Evolutionary conservation across 148 eudicot species (phyloP).

Genomic region (Amaranthus hypochondriacus): DNA sequence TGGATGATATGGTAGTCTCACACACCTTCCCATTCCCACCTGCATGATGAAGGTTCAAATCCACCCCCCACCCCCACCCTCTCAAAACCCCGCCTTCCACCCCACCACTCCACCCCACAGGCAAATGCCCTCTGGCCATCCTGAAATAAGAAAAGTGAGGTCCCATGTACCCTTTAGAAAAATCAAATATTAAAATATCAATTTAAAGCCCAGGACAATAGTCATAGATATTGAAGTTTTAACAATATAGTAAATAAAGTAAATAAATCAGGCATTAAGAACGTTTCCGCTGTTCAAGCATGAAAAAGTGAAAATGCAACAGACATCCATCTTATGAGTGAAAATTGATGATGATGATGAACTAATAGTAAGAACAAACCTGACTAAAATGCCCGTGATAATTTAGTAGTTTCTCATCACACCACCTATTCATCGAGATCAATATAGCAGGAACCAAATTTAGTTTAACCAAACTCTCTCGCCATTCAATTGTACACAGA

Average conservation of each 20-base stretch:
- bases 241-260: neutral
- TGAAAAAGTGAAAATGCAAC: neutral
- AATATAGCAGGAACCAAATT: conserved; percentile 58
- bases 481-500: conserved; percentile 40
- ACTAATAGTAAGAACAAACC: conserved; percentile 35
- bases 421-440: conserved; percentile 62
- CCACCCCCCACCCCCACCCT: too few relatives aligned
- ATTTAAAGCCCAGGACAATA: neutral
- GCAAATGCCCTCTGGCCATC: too few relatives aligned
- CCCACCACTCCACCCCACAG: too few relatives aligned
- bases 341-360: neutral
- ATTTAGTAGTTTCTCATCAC: conserved; percentile 61
- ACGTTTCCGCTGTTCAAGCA: neutral
- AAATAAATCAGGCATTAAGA: neutral
- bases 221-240: neutral
- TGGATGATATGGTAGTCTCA: too few relatives aligned
- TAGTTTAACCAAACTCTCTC: conserved; percentile 36
- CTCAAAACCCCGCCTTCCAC: too few relatives aligned
- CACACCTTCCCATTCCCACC: too few relatives aligned
- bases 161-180: neutral
- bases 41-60: too few relatives aligned
- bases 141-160: too few relatives aligned
- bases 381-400: conserved; percentile 73
- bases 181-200: neutral
- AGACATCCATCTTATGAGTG: conserved; percentile 2